Percentiles rank a stretch among this genome's conserved stretches.
phyloP scores from a whole-genome alignment of 352 stramenopile species.

The Pythium monospermum region DNA sequence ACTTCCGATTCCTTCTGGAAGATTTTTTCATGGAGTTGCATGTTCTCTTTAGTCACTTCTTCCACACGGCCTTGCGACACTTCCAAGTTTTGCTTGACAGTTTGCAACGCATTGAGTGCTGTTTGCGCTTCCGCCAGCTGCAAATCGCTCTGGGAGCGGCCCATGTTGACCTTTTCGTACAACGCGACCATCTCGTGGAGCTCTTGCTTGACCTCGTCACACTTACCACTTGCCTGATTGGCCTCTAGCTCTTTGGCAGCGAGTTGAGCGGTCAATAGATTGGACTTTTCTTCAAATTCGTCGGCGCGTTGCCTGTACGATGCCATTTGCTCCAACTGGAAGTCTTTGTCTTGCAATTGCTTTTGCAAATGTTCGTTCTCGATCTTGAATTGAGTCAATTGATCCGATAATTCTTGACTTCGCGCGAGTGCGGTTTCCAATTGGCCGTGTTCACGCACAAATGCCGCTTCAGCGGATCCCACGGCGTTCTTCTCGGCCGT shows the following conservation, averaged over 20 bases:
- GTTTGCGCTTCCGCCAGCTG: constrained; percentile 54
- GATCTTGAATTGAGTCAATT: constrained; percentile 68
- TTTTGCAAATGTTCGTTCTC: constrained; percentile 73
- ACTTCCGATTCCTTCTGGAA: constrained; percentile 50
- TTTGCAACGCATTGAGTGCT: constrained; percentile 33
- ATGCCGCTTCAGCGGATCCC: constrained; percentile 14
- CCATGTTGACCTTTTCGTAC: constrained; percentile 64
- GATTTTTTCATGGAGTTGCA: constrained; percentile 49
- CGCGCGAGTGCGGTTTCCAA: constrained; percentile 25
- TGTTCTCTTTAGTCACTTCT: constrained; percentile 46
- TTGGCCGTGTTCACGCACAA: constrained; percentile 32
- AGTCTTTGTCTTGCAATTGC: constrained; percentile 59
- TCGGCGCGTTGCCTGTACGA: constrained; percentile 38
- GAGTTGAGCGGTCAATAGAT: constrained; percentile 28
- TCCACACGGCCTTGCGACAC: constrained; percentile 34
- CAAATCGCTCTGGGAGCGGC: constrained; percentile 43
- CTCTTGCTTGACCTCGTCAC: constrained; percentile 37
- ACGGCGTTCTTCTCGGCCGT: constrained; percentile 13
- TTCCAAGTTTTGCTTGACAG: constrained; percentile 34
- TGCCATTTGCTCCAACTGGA: constrained; percentile 56
- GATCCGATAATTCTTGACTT: constrained; percentile 35
- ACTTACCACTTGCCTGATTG: constrained; percentile 31
- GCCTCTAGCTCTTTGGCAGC: constrained; percentile 30
- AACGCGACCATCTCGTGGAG: constrained; percentile 40
- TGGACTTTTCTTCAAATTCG: constrained; percentile 38